phyloP scores from a whole-genome alignment of 2,329 filamentous ascomycete genomes.

The Talaromyces rugulosus region DNA sequence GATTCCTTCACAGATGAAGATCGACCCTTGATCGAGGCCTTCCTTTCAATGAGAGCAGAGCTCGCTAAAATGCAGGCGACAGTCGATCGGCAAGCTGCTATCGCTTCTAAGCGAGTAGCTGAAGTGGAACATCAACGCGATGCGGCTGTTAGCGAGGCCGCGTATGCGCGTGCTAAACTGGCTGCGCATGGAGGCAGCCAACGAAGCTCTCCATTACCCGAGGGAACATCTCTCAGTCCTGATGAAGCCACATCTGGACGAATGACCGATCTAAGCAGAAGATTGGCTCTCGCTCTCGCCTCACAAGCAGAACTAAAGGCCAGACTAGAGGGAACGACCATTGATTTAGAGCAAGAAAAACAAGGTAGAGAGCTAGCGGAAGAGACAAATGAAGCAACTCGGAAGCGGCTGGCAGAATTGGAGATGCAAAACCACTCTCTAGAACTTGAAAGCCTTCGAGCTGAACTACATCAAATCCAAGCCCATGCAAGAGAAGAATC shows the following conservation, averaged over 20 bases:
- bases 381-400: constrained; percentile 76
- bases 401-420: constrained; percentile 77
- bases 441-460: constrained; percentile 79
- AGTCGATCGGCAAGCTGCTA: constrained; percentile 79
- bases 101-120: constrained; percentile 83
- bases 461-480: constrained; percentile 77
- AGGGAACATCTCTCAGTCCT: constrained; percentile 49
- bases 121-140: constrained; percentile 94
- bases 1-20: constrained; percentile 90
- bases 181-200: constrained; percentile 74
- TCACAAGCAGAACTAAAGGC: constrained; percentile 75
- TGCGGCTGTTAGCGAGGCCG: constrained; percentile 87
- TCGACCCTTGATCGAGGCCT: constrained; percentile 82
- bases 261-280: constrained; percentile 69
- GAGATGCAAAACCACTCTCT: constrained; percentile 78
- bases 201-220: constrained; percentile 51
- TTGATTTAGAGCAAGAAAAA: constrained; percentile 76
- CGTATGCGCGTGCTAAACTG: constrained; percentile 89
- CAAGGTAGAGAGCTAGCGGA: constrained; percentile 79
- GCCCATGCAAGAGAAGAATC: constrained; percentile 76
- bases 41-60: constrained; percentile 86
- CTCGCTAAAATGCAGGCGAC: constrained; percentile 83
- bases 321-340: constrained; percentile 64
- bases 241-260: constrained; percentile 59
- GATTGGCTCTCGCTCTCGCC: constrained; percentile 76